Evolutionary conservation across 257 asterid genomes (phyloP).

Genomic region (Fraxinus americana): DNA sequence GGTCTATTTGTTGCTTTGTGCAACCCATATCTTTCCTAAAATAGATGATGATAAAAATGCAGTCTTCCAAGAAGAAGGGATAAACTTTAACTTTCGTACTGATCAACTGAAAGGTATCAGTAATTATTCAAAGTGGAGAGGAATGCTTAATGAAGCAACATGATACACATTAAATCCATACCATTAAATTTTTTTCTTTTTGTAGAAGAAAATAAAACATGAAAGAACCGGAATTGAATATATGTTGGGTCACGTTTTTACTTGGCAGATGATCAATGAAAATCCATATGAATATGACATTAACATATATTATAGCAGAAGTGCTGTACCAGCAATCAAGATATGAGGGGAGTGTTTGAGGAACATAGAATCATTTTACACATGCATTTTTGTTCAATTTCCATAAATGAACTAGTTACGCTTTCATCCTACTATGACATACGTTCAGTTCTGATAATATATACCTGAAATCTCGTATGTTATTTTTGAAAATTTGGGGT

Average conservation of each 20-base stretch:
- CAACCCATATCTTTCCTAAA: not conserved
- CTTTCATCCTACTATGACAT: not conserved
- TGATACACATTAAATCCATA: not conserved
- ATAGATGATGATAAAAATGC: not conserved
- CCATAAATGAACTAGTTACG: slow-evolving; percentile 5
- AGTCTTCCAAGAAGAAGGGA: not conserved
- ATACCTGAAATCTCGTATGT: not conserved
- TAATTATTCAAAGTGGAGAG: not conserved
- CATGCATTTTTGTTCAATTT: not conserved
- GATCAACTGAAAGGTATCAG: too few species aligned
- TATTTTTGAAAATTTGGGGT: not conserved
- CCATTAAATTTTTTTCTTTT: not conserved
- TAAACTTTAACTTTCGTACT: too few species aligned
- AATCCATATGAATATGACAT: not conserved
- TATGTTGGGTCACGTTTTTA: not conserved
- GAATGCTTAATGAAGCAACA: not conserved
- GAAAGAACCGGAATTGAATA: not conserved
- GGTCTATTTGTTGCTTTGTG: not conserved
- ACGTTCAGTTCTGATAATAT: not conserved
- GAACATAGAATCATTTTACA: not conserved
- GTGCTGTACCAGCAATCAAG: not conserved
- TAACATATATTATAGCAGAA: not conserved
- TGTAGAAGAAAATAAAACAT: not conserved
- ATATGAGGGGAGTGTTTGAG: not conserved
- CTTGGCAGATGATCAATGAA: not conserved